phyloP scores from a whole-genome alignment of 2,329 filamentous ascomycete species.

The Rutstroemia sp. region DNA sequence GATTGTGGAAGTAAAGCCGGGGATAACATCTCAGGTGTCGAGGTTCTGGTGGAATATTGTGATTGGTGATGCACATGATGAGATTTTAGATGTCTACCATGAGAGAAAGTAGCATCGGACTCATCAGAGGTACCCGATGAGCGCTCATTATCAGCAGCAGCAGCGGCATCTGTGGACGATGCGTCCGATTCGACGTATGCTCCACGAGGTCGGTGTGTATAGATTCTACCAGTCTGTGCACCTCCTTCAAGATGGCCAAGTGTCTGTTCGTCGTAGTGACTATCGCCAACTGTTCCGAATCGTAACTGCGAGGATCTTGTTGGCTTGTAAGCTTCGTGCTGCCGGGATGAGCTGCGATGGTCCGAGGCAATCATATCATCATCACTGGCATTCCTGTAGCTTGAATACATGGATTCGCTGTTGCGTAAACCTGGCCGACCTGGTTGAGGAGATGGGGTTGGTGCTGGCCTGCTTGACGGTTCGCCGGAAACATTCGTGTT shows the following conservation, averaged over 20 bases:
- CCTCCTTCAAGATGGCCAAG: slow-evolving; percentile 23
- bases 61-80: slow-evolving; percentile 8
- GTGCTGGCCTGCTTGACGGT: background rate
- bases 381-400: slow-evolving; percentile 1
- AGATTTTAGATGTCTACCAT: slow-evolving; percentile 6
- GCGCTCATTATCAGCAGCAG: slow-evolving; percentile 26
- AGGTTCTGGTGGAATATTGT: slow-evolving; percentile 8
- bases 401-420: slow-evolving; percentile 6
- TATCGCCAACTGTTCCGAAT: slow-evolving; percentile 24
- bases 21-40: slow-evolving; percentile 1
- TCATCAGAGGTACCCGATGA: slow-evolving; percentile 26
- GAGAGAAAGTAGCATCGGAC: slow-evolving; percentile 24
- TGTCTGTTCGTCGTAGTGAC: slow-evolving; percentile 22
- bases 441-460: background rate
- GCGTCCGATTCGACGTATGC: slow-evolving; percentile 16
- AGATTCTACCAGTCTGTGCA: slow-evolving; percentile 13
- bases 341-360: slow-evolving; percentile 6
- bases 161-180: slow-evolving; percentile 16
- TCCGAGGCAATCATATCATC: slow-evolving; percentile 3
- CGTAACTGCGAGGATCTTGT: slow-evolving; percentile 29
- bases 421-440: background rate
- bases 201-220: slow-evolving; percentile 14
- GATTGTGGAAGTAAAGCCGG: background rate
- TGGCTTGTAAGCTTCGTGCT: slow-evolving; percentile 27
- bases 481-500: slow-evolving; percentile 3